phyloP scores from a whole-genome alignment of 306 rosid genomes.

The Dalbergia cochinchinensis region DNA sequence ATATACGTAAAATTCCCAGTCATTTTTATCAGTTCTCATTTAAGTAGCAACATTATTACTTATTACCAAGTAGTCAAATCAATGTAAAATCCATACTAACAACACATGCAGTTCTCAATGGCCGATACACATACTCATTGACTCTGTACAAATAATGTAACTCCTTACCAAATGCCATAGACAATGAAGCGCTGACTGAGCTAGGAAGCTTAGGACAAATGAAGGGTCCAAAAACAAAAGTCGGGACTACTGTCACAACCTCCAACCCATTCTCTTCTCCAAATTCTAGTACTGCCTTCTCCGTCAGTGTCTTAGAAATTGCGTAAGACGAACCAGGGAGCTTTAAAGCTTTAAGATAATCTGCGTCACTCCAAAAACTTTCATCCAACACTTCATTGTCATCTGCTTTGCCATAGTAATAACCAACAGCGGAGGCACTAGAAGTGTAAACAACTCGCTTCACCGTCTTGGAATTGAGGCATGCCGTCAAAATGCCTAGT shows the following conservation, averaged over 20 bases:
- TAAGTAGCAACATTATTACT: no score
- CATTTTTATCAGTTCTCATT: no score
- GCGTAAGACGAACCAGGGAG: not conserved
- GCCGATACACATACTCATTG: no score
- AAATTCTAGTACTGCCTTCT: constrained; percentile 41
- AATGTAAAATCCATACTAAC: no score
- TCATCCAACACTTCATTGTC: not conserved
- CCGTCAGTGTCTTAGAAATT: constrained; percentile 33
- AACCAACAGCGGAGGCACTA: constrained; percentile 19
- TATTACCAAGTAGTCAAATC: no score
- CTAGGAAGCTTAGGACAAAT: constrained; percentile 31
- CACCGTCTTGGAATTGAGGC: constrained; percentile 27
- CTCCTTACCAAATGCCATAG: constrained; percentile 25
- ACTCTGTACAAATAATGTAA: no score
- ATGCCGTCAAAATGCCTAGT: constrained; percentile 29
- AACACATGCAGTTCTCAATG: no score
- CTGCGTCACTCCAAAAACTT: constrained; percentile 1
- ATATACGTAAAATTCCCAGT: no score
- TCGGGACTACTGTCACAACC: constrained; percentile 32
- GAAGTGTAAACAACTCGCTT: constrained; percentile 28
- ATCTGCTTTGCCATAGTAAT: not conserved
- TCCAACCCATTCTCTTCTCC: constrained; percentile 38
- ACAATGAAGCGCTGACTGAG: not conserved
- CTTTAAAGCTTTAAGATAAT: constrained; percentile 26
- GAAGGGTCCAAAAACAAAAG: constrained; percentile 39